phyloP scores from a whole-genome alignment of 768 basidiomycete genomes.

The Asterophora lycoperdoides region DNA sequence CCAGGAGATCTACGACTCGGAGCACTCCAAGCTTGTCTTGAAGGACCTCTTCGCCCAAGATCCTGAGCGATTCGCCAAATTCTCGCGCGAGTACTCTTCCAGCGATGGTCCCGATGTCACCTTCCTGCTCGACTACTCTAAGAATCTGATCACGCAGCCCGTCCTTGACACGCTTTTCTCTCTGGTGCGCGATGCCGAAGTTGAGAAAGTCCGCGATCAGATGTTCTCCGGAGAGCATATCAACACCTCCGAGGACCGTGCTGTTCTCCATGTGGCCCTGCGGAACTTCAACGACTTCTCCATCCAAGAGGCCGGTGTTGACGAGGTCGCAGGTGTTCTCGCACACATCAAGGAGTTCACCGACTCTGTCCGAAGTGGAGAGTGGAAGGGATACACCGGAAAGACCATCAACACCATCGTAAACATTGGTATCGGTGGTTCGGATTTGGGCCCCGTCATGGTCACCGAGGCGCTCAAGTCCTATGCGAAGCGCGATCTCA shows the following conservation, averaged over 20 bases:
- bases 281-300: slow-evolving; percentile 74
- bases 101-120: slow-evolving; percentile 62
- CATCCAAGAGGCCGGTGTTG: slow-evolving; percentile 76
- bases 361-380: slow-evolving; percentile 76
- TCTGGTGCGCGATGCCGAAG: slow-evolving; percentile 80
- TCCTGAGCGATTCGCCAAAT: slow-evolving; percentile 80
- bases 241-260: slow-evolving; percentile 97
- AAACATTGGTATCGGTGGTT: slow-evolving; percentile 99
- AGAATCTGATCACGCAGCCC: slow-evolving; percentile 88
- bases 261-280: slow-evolving; percentile 92
- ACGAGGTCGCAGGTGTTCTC: slow-evolving; percentile 80
- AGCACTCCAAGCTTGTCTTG: slow-evolving; percentile 72
- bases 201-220: slow-evolving; percentile 81
- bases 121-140: slow-evolving; percentile 94
- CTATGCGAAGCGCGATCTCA: slow-evolving; percentile 87
- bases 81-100: slow-evolving; percentile 73
- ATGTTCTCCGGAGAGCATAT: slow-evolving; percentile 97
- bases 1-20: slow-evolving; percentile 72
- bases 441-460: slow-evolving; percentile 98
- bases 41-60: slow-evolving; percentile 92
- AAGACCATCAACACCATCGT: slow-evolving; percentile 92
- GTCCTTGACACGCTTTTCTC: slow-evolving; percentile 73
- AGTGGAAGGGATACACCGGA: slow-evolving; percentile 97
- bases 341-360: slow-evolving; percentile 90
- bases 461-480: slow-evolving; percentile 95